Conservation (phyloP, 1,139 yeast species). For the Nakaseomyces uthaithaninus region DNA sequence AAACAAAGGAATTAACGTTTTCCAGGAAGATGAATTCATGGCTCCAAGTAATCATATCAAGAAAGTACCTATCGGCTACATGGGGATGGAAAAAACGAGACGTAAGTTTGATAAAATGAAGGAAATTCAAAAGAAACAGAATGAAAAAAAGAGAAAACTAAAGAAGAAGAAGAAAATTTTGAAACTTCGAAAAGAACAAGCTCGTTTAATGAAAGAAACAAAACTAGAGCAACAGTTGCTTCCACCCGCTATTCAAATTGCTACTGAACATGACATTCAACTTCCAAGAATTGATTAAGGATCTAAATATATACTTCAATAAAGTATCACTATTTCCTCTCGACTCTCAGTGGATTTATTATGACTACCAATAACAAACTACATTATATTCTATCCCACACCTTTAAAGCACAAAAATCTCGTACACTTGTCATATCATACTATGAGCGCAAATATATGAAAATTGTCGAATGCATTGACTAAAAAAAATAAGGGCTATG, state of each 20-base stretch:
- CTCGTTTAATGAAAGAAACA: constrained; percentile 23
- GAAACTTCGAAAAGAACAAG: constrained; percentile 26
- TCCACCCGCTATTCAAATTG: constrained; percentile 1
- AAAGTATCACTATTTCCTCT: too few species aligned
- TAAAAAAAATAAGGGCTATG: too few species aligned
- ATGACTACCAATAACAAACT: too few species aligned
- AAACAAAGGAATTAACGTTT: constrained; percentile 49
- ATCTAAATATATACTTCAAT: neutral
- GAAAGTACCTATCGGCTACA: constrained; percentile 33
- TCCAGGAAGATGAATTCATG: constrained; percentile 31
- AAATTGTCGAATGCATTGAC: too few species aligned
- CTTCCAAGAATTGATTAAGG: constrained; percentile 6
- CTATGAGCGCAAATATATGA: too few species aligned
- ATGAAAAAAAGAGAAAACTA: constrained; percentile 26
- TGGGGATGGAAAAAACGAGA: constrained; percentile 32
- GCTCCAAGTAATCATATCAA: constrained; percentile 27
- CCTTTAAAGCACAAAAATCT: too few species aligned
- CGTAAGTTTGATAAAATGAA: constrained; percentile 32
- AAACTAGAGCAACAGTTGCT: constrained; percentile 9
- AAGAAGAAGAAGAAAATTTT: constrained; percentile 30
- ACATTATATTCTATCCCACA: too few species aligned
- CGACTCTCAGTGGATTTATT: too few species aligned
- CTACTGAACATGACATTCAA: constrained; percentile 4
- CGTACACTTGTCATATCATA: too few species aligned
- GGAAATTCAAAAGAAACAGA: constrained; percentile 29